These are phyloP conservation scores for Suhomyces bolitotheri DNA, from an alignment of 1,139 yeast genomes.

Conservation along the genomic window DNA sequence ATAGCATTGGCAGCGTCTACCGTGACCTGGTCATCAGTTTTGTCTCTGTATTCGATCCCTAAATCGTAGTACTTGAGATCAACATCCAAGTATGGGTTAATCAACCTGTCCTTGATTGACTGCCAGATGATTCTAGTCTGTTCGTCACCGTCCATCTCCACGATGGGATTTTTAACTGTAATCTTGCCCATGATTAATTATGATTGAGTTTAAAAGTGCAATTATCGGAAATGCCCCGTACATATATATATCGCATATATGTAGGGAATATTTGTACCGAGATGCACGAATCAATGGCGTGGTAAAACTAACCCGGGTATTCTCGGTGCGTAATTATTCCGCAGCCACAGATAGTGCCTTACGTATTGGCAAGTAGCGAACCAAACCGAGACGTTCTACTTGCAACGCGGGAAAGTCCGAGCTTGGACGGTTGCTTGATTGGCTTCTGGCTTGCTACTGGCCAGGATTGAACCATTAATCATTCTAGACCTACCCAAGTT, in stretches of 20 bases:
- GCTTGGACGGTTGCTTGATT: too few relatives aligned
- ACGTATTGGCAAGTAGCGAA: too few relatives aligned
- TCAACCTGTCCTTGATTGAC: conserved; percentile 66
- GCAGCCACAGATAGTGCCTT: too few relatives aligned
- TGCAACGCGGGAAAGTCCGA: too few relatives aligned
- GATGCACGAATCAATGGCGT: conserved; percentile 2
- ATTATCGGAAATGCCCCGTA: too few relatives aligned
- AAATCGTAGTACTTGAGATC: conserved; percentile 77
- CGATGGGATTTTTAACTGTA: conserved; percentile 69
- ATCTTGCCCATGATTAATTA: conserved; percentile 49
- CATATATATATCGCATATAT: too few relatives aligned
- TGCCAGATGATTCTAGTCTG: conserved; percentile 87
- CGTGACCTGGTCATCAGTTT: conserved; percentile 72
- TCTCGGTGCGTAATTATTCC: conserved; percentile 10
- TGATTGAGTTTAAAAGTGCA: too few relatives aligned
- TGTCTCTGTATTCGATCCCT: conserved; percentile 69
- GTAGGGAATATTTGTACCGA: too few relatives aligned
- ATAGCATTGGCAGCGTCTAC: conserved; percentile 77
- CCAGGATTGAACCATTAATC: too few relatives aligned
- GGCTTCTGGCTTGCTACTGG: too few relatives aligned
- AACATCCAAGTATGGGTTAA: conserved; percentile 68
- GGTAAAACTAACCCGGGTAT: conserved; percentile 5
- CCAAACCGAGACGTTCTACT: too few relatives aligned
- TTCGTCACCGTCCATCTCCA: conserved; percentile 84
- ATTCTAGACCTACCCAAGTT: too few relatives aligned